phyloP scores from a whole-genome alignment of 805 yeast species.

The Candida endomychidarum region DNA sequence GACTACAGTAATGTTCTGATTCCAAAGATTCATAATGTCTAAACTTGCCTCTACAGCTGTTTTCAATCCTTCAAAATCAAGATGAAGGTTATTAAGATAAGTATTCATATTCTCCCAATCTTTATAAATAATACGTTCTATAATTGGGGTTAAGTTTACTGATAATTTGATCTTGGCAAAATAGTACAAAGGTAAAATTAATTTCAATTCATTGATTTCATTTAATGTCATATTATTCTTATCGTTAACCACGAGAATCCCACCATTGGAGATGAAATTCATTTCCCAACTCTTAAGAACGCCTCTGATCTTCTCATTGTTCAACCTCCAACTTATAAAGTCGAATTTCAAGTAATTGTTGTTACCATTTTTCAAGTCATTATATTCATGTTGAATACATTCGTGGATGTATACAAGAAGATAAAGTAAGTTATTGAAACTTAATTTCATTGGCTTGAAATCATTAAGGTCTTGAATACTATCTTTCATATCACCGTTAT shows the following conservation, averaged over 20 bases:
- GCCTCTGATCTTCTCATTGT: constrained; percentile 52
- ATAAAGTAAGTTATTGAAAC: constrained; percentile 37
- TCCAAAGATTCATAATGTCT: constrained; percentile 67
- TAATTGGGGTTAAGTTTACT: constrained; percentile 58
- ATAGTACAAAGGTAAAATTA: constrained; percentile 64
- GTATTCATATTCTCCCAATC: constrained; percentile 69
- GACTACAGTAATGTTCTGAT: constrained; percentile 63
- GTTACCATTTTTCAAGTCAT: constrained; percentile 19
- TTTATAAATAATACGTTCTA: constrained; percentile 59
- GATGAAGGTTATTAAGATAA: constrained; percentile 45
- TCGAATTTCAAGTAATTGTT: constrained; percentile 35
- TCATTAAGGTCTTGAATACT: constrained; percentile 9
- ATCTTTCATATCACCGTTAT: constrained; percentile 13
- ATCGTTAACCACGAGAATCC: constrained; percentile 54
- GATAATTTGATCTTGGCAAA: constrained; percentile 69
- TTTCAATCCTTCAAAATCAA: constrained; percentile 61
- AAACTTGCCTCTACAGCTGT: constrained; percentile 61
- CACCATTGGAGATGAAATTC: constrained; percentile 60
- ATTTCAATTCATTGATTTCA: constrained; percentile 55
- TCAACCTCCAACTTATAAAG: constrained; percentile 65
- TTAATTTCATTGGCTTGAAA: constrained; percentile 11
- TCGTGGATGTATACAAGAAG: constrained; percentile 67
- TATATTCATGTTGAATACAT: constrained; percentile 54
- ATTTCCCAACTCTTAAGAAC: constrained; percentile 69
- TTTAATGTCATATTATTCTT: constrained; percentile 49